Evolutionary conservation across 164 flowering plant species (phyloP).

Genomic region (grape (Vitis vinifera)): ASM3070453v1 NC_081813.1:542501-543000

Average conservation of each 20-base stretch:
- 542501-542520: no score
- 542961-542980: slow-evolving; percentile 18
- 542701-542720: slow-evolving; percentile 71
- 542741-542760: slow-evolving; percentile 70
- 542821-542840: slow-evolving; percentile 59
- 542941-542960: slow-evolving; percentile 63
- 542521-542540: no score
- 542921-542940: slow-evolving; percentile 54
- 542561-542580: no score
- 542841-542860: slow-evolving; percentile 65
- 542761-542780: slow-evolving; percentile 49
- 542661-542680: slow-evolving; percentile 78
- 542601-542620: slow-evolving; percentile 34
- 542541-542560: no score
- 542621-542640: slow-evolving; percentile 73
- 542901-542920: slow-evolving; percentile 51
- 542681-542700: slow-evolving; percentile 53
- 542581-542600: no score
- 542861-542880: slow-evolving; percentile 50
- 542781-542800: slow-evolving; percentile 57
- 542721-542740: slow-evolving; percentile 82
- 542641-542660: slow-evolving; percentile 81
- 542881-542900: slow-evolving; percentile 62
- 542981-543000: neutral
- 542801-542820: slow-evolving; percentile 73